Evolutionary conservation across 2,329 filamentous ascomycete species (phyloP), one percentile per base, ranked within the genome.

Genomic region (Diaporthe sp.): DNA sequence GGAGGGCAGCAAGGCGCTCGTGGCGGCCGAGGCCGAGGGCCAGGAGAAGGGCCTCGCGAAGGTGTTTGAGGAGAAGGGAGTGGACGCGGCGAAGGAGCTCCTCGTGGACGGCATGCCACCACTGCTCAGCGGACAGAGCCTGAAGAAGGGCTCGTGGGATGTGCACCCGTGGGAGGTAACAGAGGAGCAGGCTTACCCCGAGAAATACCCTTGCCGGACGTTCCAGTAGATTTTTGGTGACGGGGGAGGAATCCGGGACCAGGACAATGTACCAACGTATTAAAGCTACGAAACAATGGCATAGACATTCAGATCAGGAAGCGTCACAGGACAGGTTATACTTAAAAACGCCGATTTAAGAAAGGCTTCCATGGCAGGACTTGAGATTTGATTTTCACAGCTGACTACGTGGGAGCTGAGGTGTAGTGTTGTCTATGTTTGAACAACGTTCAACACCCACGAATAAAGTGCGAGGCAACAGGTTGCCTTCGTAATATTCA

Each of bases 71-170:
- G 91, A 91, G 84, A 90, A 92, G 79, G 82, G 79, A 31, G 80
- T 86, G 22, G 86, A 85, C 73, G 81, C 82, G 3, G 84, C 83
- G 46, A 83, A 86, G 79, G 91, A 96, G 74, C 84, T 98, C 78
- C 92, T 94, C 71, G 89, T 93, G 60, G 89, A 93, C 80, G 96
- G 96, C 1, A 84, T 99, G 85, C 97, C 97, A 75, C 97, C 97
- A n/a, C 86, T 94, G 81, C 97, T 96, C 22, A 92, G 92, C 81
- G 93, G 94, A n/a, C 86, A 92, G 84, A 91, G 87, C 79, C 80
- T 88, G 75, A 84, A 84, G 62, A 86, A 84, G 61, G 88, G 89
- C 58, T 83, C 87, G 77, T 91, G 91, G 87, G 88, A 92, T 82
- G 91, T 93, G 82, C 92, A 95, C 84, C 91, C 93, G 85, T 92